These are phyloP conservation scores for Cyclocybe aegerita DNA, from an alignment of 768 basidiomycete species.

Conservation along the genomic window DNA sequence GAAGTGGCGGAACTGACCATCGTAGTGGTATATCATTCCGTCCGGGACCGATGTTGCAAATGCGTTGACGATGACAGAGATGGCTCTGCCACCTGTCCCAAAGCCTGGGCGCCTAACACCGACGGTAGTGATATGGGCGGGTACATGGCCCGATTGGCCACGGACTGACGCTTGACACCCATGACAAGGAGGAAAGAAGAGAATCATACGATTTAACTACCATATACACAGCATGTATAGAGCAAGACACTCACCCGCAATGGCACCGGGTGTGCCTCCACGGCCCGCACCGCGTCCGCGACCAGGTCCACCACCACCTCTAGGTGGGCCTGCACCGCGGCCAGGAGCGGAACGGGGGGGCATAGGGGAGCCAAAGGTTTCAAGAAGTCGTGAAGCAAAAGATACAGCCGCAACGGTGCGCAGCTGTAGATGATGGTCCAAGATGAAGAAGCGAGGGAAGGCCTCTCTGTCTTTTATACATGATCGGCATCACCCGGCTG, in stretches of 20 bases:
- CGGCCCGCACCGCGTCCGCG: constrained; percentile 31
- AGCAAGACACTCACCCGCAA: constrained; percentile 29
- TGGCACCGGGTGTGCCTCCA: constrained; percentile 29
- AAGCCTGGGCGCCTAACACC: constrained; percentile 64
- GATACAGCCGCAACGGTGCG: too few species aligned
- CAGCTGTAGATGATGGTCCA: not conserved
- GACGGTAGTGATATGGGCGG: constrained; percentile 39
- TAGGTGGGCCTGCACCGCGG: constrained; percentile 19
- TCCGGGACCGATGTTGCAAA: constrained; percentile 52
- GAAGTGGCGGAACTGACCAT: constrained; percentile 29
- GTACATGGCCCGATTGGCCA: too few species aligned
- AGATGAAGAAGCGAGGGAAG: not conserved
- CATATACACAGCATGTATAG: constrained; percentile 11
- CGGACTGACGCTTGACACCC: too few species aligned
- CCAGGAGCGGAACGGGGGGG: constrained; percentile 26
- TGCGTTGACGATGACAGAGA: constrained; percentile 39
- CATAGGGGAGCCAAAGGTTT: constrained; percentile 19
- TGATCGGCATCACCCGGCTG: too few species aligned
- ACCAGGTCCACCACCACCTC: constrained; percentile 18
- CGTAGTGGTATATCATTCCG: constrained; percentile 67
- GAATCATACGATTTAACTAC: constrained; percentile 6
- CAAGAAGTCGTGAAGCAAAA: not conserved
- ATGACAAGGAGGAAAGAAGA: constrained; percentile 11
- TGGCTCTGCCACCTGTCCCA: constrained; percentile 36
- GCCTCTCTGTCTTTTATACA: not conserved